phyloP scores from a whole-genome alignment of 495 filamentous ascomycete genomes.

The Penicillium pancosmium region DNA sequence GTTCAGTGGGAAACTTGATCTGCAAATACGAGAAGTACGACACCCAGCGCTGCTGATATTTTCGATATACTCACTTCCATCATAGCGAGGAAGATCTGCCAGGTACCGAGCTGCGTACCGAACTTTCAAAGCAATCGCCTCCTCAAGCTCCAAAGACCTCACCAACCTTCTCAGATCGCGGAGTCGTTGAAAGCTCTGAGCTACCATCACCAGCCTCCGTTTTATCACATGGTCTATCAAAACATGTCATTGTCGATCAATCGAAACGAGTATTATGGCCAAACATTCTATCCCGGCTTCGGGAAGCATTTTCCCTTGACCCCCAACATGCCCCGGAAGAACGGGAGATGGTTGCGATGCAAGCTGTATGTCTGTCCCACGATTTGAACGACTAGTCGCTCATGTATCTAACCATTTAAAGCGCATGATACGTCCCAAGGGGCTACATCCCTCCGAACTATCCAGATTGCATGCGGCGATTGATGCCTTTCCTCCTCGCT shows the following conservation, averaged over 20 bases:
- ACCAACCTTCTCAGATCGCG: neutral
- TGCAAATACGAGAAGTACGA: slow-evolving; percentile 21
- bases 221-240: slow-evolving; percentile 18
- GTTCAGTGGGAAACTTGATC: slow-evolving; percentile 11
- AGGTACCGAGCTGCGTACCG: too few relatives aligned
- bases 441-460: slow-evolving; percentile 15
- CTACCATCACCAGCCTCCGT: slow-evolving; percentile 15
- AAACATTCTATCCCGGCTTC: slow-evolving; percentile 21
- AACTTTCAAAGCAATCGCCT: slow-evolving; percentile 2
- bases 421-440: slow-evolving; percentile 17
- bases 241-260: slow-evolving; percentile 20
- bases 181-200: slow-evolving; percentile 1
- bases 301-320: slow-evolving; percentile 26
- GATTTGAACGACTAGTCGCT: neutral
- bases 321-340: slow-evolving; percentile 13
- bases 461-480: slow-evolving; percentile 11
- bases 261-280: slow-evolving; percentile 20
- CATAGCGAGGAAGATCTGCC: neutral
- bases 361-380: slow-evolving; percentile 19
- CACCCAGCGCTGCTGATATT: neutral
- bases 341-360: slow-evolving; percentile 18
- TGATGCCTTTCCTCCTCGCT: slow-evolving; percentile 24
- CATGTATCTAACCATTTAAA: neutral
- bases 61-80: neutral
- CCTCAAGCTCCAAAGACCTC: neutral